Conservation (phyloP, 2,329 filamentous ascomycete species). For the Colletotrichum salicis region DNA sequence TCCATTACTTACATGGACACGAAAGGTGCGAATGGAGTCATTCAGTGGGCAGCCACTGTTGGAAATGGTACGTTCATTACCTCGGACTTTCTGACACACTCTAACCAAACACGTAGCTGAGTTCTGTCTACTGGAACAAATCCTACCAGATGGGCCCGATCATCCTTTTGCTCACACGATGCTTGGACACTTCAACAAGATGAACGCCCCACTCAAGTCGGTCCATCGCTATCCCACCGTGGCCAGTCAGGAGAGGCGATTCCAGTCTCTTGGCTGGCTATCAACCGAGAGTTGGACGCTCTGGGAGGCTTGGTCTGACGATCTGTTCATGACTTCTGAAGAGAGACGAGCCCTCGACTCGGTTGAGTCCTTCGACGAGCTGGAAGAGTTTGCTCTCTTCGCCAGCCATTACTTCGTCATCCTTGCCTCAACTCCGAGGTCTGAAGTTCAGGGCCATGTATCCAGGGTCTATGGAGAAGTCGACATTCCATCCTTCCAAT, state of each 20-base stretch:
- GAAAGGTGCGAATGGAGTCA: conserved; percentile 75
- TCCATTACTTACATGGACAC: conserved; percentile 91
- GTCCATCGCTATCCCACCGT: conserved; percentile 76
- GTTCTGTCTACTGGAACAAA: conserved; percentile 89
- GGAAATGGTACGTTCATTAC: conserved; percentile 66
- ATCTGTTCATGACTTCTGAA: conserved; percentile 68
- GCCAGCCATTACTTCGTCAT: conserved; percentile 86
- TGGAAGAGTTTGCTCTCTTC: conserved; percentile 93
- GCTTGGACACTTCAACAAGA: conserved; percentile 83
- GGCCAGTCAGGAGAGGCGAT: conserved; percentile 74
- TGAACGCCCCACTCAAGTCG: conserved; percentile 81
- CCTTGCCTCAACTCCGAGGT: conserved; percentile 61
- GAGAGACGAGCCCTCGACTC: conserved; percentile 73
- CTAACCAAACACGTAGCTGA: conserved; percentile 63
- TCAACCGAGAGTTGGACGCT: conserved; percentile 72
- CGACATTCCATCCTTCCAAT: conserved; percentile 1
- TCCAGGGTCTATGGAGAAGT: not conserved
- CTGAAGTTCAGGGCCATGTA: conserved; percentile 18
- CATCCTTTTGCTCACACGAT: conserved; percentile 91
- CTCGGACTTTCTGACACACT: not conserved
- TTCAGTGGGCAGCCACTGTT: conserved; percentile 80
- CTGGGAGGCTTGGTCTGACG: conserved; percentile 84
- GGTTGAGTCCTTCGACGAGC: conserved; percentile 91
- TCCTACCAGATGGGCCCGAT: conserved; percentile 78
- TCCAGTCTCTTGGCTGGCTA: conserved; percentile 75